Percentiles rank a stretch among this genome's conserved stretches.
Conservation (phyloP, 495 filamentous ascomycete species). For the Chaetomidium leptoderma region DNA sequence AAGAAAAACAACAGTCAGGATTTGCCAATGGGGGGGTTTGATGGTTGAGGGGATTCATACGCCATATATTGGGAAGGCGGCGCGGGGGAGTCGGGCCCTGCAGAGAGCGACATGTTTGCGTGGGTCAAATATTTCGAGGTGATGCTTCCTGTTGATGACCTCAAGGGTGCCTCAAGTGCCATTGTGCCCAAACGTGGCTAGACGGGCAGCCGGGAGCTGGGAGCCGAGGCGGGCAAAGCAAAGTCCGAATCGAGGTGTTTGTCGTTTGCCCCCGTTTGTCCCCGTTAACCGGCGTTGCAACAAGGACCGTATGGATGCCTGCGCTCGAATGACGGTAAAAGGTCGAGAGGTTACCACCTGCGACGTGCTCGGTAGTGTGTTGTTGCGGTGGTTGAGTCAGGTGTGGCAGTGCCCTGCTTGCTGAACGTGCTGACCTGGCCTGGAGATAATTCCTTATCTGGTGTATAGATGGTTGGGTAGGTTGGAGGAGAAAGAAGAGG, state of each 20-base stretch:
- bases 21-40: background rate
- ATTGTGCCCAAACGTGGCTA: constrained; percentile 33
- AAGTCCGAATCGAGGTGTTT: background rate
- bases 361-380: no score
- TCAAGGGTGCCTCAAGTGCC: constrained; percentile 57
- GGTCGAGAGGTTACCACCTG: no score
- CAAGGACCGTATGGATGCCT: no score
- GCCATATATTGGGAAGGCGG: constrained; percentile 46
- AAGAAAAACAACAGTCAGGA: constrained; percentile 15
- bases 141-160: constrained; percentile 51
- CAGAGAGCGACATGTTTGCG: constrained; percentile 54
- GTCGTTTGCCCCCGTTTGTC: no score
- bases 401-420: no score
- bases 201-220: constrained; percentile 5
- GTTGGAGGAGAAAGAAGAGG: constrained; percentile 1
- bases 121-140: constrained; percentile 57
- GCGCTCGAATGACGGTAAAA: no score
- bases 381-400: no score
- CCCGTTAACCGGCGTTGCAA: background rate
- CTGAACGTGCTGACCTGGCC: no score
- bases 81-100: constrained; percentile 50
- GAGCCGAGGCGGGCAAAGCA: background rate
- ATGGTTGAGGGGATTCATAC: constrained; percentile 27
- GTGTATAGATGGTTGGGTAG: background rate
- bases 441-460: no score